A percentile compares a stretch with the other conserved stretches of the same genome.
These are phyloP conservation scores for Wickerhamiella azyma DNA, from an alignment of 805 yeast genomes.

Conservation along the genomic window DNA sequence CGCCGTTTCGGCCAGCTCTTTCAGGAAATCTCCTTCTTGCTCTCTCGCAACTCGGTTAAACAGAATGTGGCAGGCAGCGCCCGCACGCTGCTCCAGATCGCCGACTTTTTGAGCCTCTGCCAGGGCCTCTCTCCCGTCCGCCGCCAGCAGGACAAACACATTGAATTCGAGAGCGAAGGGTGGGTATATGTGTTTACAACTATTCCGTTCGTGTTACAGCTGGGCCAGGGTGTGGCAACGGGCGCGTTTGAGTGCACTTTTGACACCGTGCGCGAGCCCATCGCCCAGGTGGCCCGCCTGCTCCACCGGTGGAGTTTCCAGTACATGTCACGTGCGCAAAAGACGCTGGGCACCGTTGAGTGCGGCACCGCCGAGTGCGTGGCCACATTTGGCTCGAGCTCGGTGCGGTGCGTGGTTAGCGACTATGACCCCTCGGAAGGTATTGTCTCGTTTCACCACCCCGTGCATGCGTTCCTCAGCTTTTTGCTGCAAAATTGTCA, in stretches of 20 bases:
- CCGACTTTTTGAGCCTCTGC: slow-evolving; percentile 53
- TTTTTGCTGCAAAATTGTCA: slow-evolving; percentile 49
- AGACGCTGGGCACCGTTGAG: background rate
- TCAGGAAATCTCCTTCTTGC: slow-evolving; percentile 62
- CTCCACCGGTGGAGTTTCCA: slow-evolving; percentile 20
- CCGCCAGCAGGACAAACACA: slow-evolving; percentile 68
- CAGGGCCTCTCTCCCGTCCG: slow-evolving; percentile 66
- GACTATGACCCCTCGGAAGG: slow-evolving; percentile 1
- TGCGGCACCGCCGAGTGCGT: background rate
- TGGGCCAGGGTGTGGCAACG: slow-evolving; percentile 25
- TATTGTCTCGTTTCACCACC: slow-evolving; percentile 64
- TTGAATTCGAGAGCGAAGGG: slow-evolving; percentile 80
- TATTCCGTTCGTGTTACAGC: slow-evolving; percentile 49
- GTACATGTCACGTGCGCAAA: slow-evolving; percentile 1
- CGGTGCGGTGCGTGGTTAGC: background rate
- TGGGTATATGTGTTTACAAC: slow-evolving; percentile 62
- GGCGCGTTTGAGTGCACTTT: slow-evolving; percentile 20
- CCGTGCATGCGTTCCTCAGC: slow-evolving; percentile 58
- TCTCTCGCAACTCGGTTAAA: slow-evolving; percentile 52
- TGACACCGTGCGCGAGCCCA: slow-evolving; percentile 10
- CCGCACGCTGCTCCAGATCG: slow-evolving; percentile 41
- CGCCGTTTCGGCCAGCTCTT: slow-evolving; percentile 68
- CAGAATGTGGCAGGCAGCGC: slow-evolving; percentile 33
- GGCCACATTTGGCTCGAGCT: background rate
- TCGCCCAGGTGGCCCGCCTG: slow-evolving; percentile 17